Evolutionary conservation across 805 yeast species (phyloP), one percentile per base, ranked within the genome.

Genomic region (Clavispora santaluciae): DNA sequence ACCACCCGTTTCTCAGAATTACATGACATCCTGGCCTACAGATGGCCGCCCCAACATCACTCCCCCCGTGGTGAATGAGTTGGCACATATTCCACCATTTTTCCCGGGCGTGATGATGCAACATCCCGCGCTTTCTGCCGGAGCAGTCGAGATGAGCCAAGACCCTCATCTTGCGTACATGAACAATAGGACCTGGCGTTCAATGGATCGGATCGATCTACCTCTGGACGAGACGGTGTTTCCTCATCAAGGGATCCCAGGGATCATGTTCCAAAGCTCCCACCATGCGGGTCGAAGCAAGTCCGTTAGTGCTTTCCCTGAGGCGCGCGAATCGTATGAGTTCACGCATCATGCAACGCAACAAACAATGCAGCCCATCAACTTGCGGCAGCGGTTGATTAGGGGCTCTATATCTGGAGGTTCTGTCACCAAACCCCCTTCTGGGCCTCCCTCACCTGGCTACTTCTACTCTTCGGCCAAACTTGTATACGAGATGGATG

Each of bases 361-460:
- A 26, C 18, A 18, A 4, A 26, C 13, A 11, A 17, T 15, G 22
- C 34, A 17, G 6, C 21, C 12, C 22, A 6, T 15, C 33, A 15
- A 6, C 33, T n/a, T 9, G 17, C 9, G n/a, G 15, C 34, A 22
- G 12, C 22, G 22, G 15, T 13, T 30, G 4, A 66, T 77, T 6
- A 63, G 85, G 45, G 84, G 84, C 11, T 61, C 77, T 6, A 71
- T 76, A 23, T 76, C 81, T 3, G 83, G 84, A 16, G 83, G 83
- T 0, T 63, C 76, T 24, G 63, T 70, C 11, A 73, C 80, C 1
- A 68, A 73, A 40, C 83, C 83, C 2, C 83, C 83, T 18, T 72
- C 68, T 45, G 56, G 61, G 22, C 47, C 64, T 6, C 51, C 61
- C 9, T 46, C 26, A 53, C 48, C 30, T 43, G 58, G 41, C 51